phyloP scores from a whole-genome alignment of 2,329 filamentous ascomycete genomes.

The Metarhizium brunneum region DNA sequence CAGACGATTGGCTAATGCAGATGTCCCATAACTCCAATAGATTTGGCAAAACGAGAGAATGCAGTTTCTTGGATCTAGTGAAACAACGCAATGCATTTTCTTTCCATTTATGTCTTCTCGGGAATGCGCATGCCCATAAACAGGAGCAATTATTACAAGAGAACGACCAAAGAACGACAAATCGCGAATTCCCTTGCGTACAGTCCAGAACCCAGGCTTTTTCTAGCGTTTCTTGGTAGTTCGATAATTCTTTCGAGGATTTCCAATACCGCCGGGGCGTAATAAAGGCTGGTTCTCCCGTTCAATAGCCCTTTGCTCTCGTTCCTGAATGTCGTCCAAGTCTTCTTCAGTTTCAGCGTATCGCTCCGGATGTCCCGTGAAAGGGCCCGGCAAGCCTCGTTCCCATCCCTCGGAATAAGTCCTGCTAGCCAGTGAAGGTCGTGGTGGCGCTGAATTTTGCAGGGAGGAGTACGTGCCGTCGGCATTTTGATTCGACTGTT shows the following conservation, averaged over 20 bases:
- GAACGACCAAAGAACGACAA: not conserved
- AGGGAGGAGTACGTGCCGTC: constrained; percentile 19
- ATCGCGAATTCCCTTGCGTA: not conserved
- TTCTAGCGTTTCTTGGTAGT: constrained; percentile 14
- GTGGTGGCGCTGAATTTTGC: constrained; percentile 16
- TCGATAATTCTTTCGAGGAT: constrained; percentile 31
- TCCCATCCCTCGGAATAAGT: constrained; percentile 43
- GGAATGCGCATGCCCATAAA: not conserved
- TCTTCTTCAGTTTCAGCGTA: constrained; percentile 44
- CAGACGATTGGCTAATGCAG: not conserved
- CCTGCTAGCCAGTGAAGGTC: constrained; percentile 28
- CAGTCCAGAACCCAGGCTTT: too few relatives aligned
- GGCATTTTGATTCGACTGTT: constrained; percentile 13
- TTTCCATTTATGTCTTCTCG: not conserved
- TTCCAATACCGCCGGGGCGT: constrained; percentile 40
- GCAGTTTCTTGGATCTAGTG: not conserved
- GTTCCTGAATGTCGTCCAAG: constrained; percentile 38
- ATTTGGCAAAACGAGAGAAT: not conserved
- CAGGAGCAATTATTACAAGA: not conserved
- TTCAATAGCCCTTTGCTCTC: constrained; percentile 40
- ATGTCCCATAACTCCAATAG: not conserved
- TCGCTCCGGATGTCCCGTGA: constrained; percentile 41
- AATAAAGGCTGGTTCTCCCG: constrained; percentile 42
- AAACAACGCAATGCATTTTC: not conserved
- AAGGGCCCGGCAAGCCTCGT: constrained; percentile 39